Evolutionary conservation across 2,329 filamentous ascomycete species (phyloP).

Genomic region (Pseudogymnoascus sp.): DNA sequence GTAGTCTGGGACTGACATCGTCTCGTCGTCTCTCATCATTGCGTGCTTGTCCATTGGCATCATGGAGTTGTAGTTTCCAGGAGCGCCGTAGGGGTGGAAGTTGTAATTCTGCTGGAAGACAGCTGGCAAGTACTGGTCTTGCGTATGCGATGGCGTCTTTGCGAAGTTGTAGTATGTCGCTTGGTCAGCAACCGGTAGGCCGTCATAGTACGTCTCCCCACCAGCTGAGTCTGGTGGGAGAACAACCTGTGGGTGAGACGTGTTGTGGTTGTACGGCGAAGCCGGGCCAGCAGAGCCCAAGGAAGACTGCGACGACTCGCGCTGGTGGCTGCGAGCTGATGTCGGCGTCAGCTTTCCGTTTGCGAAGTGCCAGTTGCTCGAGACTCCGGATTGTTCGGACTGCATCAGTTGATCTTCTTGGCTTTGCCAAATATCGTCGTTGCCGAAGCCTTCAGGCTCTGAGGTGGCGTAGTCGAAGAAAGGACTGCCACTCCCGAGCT

Average conservation of each 20-base stretch:
- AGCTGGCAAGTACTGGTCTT: constrained; percentile 25
- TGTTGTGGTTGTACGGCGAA: constrained; percentile 50
- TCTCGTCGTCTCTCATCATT: constrained; percentile 20
- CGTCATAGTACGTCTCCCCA: constrained; percentile 38
- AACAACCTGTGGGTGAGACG: constrained; percentile 49
- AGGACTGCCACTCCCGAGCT: neutral
- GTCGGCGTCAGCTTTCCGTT: constrained; percentile 29
- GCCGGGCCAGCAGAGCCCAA: constrained; percentile 53
- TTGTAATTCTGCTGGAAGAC: constrained; percentile 36
- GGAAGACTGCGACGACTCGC: constrained; percentile 55
- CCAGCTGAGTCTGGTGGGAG: constrained; percentile 36
- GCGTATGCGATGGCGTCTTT: constrained; percentile 29
- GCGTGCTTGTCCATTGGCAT: constrained; percentile 23
- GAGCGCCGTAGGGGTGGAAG: constrained; percentile 36
- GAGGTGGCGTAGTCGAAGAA: neutral
- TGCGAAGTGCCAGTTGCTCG: constrained; percentile 22
- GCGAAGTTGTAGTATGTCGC: constrained; percentile 28
- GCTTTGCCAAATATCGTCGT: constrained; percentile 3
- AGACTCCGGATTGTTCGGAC: constrained; percentile 19
- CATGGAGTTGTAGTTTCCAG: constrained; percentile 15
- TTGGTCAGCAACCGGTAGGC: constrained; percentile 32
- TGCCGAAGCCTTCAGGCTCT: neutral
- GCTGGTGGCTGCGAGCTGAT: constrained; percentile 39
- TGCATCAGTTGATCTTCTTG: constrained; percentile 23
- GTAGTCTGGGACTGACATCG: constrained; percentile 27